Evolutionary conservation across 2,329 filamentous ascomycete genomes (phyloP).

Genomic region (Neopestalotiopsis sp.): DNA sequence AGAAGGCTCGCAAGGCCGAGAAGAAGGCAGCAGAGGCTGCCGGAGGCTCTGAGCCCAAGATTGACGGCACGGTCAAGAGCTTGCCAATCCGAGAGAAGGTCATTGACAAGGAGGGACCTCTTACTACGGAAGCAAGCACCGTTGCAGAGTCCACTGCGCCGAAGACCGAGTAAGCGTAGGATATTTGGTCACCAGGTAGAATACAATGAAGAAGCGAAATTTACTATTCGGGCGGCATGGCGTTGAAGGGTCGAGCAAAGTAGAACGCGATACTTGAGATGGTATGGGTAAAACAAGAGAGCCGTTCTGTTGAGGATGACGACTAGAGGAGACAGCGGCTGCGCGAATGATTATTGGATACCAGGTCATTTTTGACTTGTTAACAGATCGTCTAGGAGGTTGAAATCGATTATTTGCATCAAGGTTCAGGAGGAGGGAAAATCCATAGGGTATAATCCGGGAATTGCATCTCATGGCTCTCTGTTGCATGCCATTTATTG

Average conservation of each 20-base stretch:
- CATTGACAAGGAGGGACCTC: conserved; percentile 31
- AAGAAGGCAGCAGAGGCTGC: conserved; percentile 26
- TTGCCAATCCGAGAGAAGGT: conserved; percentile 37
- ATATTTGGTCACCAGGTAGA: neutral
- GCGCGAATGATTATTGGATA: neutral
- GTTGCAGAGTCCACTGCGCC: conserved; percentile 25
- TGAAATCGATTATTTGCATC: neutral
- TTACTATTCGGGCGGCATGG: neutral
- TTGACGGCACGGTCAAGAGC: conserved; percentile 32
- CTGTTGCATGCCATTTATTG: no score
- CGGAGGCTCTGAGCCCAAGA: conserved; percentile 22
- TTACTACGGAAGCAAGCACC: conserved; percentile 23
- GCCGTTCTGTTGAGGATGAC: neutral
- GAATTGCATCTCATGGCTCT: no score
- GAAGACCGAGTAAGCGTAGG: conserved; percentile 20
- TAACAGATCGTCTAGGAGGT: neutral
- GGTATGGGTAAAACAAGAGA: neutral
- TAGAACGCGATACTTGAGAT: neutral
- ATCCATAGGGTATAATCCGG: no score
- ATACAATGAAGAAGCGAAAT: neutral
- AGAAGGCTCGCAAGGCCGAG: conserved; percentile 35
- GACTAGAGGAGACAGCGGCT: conserved; percentile 2
- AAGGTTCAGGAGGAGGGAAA: no score
- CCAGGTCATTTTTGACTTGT: neutral
- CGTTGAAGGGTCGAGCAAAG: conserved; percentile 10